Evolutionary conservation across 2,329 filamentous ascomycete species (phyloP).

Genomic region (Clonostachys solani): DNA sequence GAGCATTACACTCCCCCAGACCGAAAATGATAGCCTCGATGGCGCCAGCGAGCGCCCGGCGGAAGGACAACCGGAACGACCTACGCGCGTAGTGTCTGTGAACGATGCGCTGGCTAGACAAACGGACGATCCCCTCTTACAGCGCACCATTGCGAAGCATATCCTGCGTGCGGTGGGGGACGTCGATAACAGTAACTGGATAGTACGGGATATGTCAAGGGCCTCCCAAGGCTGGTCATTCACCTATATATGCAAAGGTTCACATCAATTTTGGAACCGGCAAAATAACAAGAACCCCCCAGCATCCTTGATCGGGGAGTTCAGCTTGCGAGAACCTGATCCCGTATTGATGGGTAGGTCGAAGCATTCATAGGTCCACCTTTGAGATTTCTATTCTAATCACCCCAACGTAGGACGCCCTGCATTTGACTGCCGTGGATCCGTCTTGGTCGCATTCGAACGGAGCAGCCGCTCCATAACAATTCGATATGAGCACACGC

Average conservation of each 20-base stretch:
- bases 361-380: neutral
- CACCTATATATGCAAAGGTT: conserved; percentile 48
- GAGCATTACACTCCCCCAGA: conserved; percentile 33
- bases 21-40: conserved; percentile 27
- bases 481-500: conserved; percentile 52
- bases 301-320: conserved; percentile 40
- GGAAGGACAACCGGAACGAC: conserved; percentile 14
- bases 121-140: conserved; percentile 38
- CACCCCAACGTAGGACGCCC: conserved; percentile 37
- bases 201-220: conserved; percentile 35
- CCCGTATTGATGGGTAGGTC: conserved; percentile 36
- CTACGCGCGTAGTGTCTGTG: conserved; percentile 32
- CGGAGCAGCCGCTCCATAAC: conserved; percentile 40
- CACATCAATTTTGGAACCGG: conserved; percentile 44
- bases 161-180: conserved; percentile 37
- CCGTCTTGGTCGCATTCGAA: conserved; percentile 43
- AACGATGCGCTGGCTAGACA: conserved; percentile 44
- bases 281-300: conserved; percentile 34
- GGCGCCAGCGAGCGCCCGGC: conserved; percentile 3
- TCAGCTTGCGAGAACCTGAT: conserved; percentile 42
- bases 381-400: neutral
- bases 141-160: conserved; percentile 43
- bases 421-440: conserved; percentile 55
- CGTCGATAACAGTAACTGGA: conserved; percentile 46
- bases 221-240: conserved; percentile 47